Evolutionary conservation across 108 stramenopile species (phyloP).

Genomic region (Schizochytrium sp.): DNA sequence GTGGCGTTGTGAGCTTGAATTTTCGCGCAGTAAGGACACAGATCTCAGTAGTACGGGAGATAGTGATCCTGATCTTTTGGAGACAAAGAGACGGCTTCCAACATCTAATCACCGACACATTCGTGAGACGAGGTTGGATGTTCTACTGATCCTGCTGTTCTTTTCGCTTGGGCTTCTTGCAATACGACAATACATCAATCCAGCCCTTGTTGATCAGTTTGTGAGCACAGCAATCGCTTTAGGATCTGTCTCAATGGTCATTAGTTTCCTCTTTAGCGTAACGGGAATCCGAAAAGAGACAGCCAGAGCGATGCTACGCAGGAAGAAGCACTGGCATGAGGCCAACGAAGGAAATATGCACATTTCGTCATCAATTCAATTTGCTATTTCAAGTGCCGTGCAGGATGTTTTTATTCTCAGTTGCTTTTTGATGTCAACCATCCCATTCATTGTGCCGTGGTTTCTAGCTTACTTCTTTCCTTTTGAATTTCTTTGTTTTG

Average conservation of each 20-base stretch:
- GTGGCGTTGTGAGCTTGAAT: conserved; percentile 8
- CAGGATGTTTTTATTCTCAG: not conserved
- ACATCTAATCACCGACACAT: not conserved
- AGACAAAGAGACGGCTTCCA: not conserved
- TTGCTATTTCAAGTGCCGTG: not conserved
- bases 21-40: conserved; percentile 14
- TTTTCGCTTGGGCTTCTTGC: not conserved
- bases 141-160: not conserved
- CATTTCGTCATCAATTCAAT: not conserved
- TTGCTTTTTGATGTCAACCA: conserved; percentile 45
- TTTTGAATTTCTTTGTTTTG: not conserved
- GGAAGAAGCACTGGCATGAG: not conserved
- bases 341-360: not conserved
- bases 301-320: not conserved
- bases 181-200: not conserved
- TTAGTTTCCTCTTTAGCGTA: conserved; percentile 4
- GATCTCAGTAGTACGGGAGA: not conserved
- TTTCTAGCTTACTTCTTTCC: conserved; percentile 52
- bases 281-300: conserved; percentile 13
- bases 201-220: conserved; percentile 1
- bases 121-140: not conserved
- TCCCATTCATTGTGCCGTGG: conserved; percentile 58
- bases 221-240: conserved; percentile 24
- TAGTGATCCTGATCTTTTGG: not conserved
- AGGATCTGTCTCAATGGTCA: not conserved